Percentiles rank a stretch among this genome's conserved stretches.
phyloP scores from a whole-genome alignment of 257 asterid species.

The Hygrophila difformis region DNA sequence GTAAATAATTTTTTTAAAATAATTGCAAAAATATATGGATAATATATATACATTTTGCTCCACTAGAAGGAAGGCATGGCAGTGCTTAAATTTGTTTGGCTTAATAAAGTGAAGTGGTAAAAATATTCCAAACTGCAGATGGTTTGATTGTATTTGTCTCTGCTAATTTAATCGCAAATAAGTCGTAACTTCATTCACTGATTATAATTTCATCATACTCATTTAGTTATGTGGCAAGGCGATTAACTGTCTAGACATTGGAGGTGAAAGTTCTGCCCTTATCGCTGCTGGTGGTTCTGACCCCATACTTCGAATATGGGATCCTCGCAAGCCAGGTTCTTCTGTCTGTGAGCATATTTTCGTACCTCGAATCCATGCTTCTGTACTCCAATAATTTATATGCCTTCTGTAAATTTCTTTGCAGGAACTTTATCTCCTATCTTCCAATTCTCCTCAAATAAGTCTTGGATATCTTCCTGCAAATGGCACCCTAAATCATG shows the following conservation, averaged over 20 bases:
- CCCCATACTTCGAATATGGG: constrained; percentile 87
- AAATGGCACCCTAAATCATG: constrained; percentile 90
- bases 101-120: not conserved
- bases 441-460: constrained; percentile 74
- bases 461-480: constrained; percentile 93
- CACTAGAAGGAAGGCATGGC: too few species aligned
- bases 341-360: not conserved
- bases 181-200: not conserved
- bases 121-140: not conserved
- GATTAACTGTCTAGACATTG: constrained; percentile 76
- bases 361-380: not conserved
- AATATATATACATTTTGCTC: too few species aligned
- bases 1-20: too few species aligned
- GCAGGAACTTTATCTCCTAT: constrained; percentile 73
- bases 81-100: too few species aligned
- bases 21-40: too few species aligned
- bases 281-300: constrained; percentile 85
- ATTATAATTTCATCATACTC: not conserved
- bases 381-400: not conserved
- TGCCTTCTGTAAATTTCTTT: constrained; percentile 5
- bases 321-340: constrained; percentile 97
- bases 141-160: not conserved
- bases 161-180: too few species aligned
- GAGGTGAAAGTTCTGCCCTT: constrained; percentile 93
- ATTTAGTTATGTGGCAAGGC: constrained; percentile 69